phyloP scores from a whole-genome alignment of 1,139 yeast species.

The Sugiyamaella paludigena region DNA sequence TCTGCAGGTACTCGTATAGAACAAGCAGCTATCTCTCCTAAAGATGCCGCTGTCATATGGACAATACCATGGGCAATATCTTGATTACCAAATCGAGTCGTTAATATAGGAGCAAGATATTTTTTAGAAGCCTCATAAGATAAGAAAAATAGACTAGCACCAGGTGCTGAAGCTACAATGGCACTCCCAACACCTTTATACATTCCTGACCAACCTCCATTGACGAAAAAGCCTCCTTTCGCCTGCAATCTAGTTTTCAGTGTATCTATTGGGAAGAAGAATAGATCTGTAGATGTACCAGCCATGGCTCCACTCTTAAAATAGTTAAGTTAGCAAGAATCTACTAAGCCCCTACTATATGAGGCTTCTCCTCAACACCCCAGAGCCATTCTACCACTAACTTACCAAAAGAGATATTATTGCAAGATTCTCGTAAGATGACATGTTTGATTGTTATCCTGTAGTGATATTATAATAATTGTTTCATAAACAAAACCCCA shows the following conservation, averaged over 20 bases:
- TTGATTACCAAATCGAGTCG: constrained; percentile 31
- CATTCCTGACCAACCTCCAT: constrained; percentile 91
- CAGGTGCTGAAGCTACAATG: constrained; percentile 92
- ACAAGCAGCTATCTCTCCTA: constrained; percentile 93
- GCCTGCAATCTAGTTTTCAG: constrained; percentile 92
- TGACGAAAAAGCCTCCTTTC: constrained; percentile 84
- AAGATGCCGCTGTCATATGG: constrained; percentile 85
- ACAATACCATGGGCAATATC: constrained; percentile 44
- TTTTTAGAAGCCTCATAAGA: constrained; percentile 79
- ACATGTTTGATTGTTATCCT: not conserved
- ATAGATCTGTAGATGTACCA: constrained; percentile 91
- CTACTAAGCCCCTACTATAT: too few relatives aligned
- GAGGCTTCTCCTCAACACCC: too few relatives aligned
- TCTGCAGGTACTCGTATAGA: constrained; percentile 95
- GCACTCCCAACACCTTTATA: constrained; percentile 93
- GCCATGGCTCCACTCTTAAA: constrained; percentile 96
- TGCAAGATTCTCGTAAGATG: not conserved
- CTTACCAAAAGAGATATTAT: not conserved
- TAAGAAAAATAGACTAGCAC: constrained; percentile 82
- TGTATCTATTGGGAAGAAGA: constrained; percentile 95
- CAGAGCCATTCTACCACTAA: not conserved
- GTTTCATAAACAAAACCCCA: not conserved
- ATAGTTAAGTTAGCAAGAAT: too few relatives aligned
- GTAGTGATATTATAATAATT: not conserved
- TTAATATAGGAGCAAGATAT: constrained; percentile 46